These are phyloP conservation scores for Chalciporus piperatus DNA, from an alignment of 768 basidiomycete species.

Conservation along the genomic window DNA sequence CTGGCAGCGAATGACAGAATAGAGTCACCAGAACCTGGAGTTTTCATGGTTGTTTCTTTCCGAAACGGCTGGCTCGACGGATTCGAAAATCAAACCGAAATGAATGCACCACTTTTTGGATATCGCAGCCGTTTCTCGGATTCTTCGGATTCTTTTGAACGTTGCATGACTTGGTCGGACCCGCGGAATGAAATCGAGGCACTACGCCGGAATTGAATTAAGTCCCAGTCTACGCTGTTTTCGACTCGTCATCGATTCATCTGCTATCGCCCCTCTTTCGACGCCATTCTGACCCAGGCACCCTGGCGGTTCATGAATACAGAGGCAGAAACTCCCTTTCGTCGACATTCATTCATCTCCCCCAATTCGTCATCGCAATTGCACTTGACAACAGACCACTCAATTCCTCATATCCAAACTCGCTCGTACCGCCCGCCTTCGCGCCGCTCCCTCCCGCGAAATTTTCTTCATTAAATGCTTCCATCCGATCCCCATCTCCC, in stretches of 20 bases:
- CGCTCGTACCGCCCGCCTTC: not conserved
- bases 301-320: not conserved
- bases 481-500: not conserved
- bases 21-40: not conserved
- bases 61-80: not conserved
- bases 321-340: not conserved
- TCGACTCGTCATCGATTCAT: not conserved
- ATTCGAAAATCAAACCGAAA: not conserved
- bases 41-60: not conserved
- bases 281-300: not conserved
- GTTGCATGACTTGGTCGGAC: not conserved
- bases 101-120: not conserved
- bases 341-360: not conserved
- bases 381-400: not conserved
- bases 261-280: not conserved
- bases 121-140: not conserved
- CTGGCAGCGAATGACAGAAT: not conserved
- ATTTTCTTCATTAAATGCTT: not conserved
- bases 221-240: not conserved
- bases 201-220: no score
- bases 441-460: not conserved
- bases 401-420: not conserved
- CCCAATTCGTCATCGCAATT: not conserved
- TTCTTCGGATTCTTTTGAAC: not conserved
- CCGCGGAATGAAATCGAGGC: no score